These are phyloP conservation scores for Epithele typhae DNA, from an alignment of 768 basidiomycete genomes.

Conservation along the genomic window DNA sequence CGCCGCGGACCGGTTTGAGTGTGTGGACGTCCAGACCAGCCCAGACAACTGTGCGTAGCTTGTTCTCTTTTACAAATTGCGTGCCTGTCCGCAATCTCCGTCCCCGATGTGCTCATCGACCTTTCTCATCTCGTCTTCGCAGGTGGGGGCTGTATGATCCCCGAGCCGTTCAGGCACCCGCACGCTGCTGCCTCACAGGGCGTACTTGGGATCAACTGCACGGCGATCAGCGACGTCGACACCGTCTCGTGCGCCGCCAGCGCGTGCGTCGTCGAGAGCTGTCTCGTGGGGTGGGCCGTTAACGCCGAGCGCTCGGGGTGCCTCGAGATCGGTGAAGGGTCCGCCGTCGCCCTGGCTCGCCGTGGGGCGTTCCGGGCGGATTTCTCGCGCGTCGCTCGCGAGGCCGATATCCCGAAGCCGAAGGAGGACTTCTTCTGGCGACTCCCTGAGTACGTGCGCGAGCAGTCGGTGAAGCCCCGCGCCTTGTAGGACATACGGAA, in stretches of 20 bases:
- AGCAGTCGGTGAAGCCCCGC: too few species aligned
- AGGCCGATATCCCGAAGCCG: too few species aligned
- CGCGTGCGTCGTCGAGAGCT: slow-evolving; percentile 26
- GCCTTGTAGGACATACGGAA: too few species aligned
- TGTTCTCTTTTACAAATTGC: not conserved
- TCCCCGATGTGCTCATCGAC: slow-evolving; percentile 4
- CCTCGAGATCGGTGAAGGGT: not conserved
- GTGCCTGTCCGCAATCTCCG: not conserved
- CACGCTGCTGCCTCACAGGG: slow-evolving; percentile 15
- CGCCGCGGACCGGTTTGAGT: slow-evolving; percentile 25
- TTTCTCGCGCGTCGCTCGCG: too few species aligned
- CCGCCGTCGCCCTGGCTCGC: too few species aligned
- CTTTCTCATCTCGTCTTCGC: not conserved
- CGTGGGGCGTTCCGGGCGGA: too few species aligned
- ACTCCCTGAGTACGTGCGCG: too few species aligned
- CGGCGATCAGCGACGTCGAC: slow-evolving; percentile 25
- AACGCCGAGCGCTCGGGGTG: slow-evolving; percentile 15
- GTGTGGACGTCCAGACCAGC: slow-evolving; percentile 25
- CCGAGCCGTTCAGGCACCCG: slow-evolving; percentile 5
- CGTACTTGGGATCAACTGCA: slow-evolving; percentile 27
- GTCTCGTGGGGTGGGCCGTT: slow-evolving; percentile 20
- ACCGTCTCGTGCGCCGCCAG: slow-evolving; percentile 26
- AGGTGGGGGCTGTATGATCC: slow-evolving; percentile 34
- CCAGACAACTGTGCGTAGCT: slow-evolving; percentile 28
- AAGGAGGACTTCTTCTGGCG: too few species aligned